Base-by-base conservation (phyloP, 108 stramenopile genomes). In the Skeletonema tropicum region DNA sequence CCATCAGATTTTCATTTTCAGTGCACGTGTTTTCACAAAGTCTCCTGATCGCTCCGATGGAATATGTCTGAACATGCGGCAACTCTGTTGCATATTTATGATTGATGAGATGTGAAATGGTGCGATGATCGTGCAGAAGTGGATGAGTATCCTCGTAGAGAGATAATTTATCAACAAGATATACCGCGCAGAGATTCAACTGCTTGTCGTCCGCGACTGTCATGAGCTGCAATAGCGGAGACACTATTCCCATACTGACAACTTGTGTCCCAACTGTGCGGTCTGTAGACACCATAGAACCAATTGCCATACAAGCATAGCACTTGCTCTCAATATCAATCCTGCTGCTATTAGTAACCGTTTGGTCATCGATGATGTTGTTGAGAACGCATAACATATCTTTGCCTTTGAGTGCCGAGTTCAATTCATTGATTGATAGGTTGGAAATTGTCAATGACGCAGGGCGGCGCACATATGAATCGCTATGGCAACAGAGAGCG, bases 291-390 rank as follows among this genome's bases (percentile, higher is more conserved):
- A 25, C 23, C 52, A 95, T 65, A 42, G 90, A 85, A 23, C 94
- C 89, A 21, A 92, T 46, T 25, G 90, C 91, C 84, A 95, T 75
- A 52, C 81, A 89, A 11, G 94, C 91, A 67, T 83, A 94, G 33
- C 92, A 79, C 33, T 86, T 67, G 19, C 66, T 74, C 66, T 90
- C 83, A 39, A 64, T 29, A 13, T 76, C 61, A 7, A 12, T 21
- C 9, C 64, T 19, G 29, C 26, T 15, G 23, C 5, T 23, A 48
- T 25, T 41, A 9, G 26, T 11, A 39, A 11, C 35, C 25, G 7
- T 63, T 33, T 69, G 45, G 57, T 45, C 25, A n/a, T 57, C 41
- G 7, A 75, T 59, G 21, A 64, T 45, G 35, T 46, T 19, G 52
- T 35, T 52, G 12, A 75, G 49, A 14, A 32, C 23, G 17, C 21